Evolutionary conservation across 106 monocot genomes (phyloP).

Genomic region (Allium fistulosum): DNA sequence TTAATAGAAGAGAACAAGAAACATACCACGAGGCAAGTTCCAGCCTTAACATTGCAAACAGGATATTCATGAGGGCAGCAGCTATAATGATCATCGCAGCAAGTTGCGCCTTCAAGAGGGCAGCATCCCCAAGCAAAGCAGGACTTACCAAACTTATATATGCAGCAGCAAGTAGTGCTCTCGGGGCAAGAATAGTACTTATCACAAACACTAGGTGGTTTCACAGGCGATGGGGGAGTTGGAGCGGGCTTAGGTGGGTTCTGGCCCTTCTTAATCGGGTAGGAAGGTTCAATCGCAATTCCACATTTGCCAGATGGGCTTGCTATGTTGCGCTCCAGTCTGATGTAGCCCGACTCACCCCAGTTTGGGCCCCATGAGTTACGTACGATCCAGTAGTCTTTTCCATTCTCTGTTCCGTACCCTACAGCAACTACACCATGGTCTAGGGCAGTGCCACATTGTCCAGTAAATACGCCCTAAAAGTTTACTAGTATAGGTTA

Average conservation of each 20-base stretch:
- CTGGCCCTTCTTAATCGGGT: conserved; percentile 51
- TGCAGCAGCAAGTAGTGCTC: conserved; percentile 65
- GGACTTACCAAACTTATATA: conserved; percentile 19
- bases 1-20: background rate
- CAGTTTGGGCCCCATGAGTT: conserved; percentile 72
- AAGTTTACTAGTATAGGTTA: too few species aligned
- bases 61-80: conserved; percentile 73
- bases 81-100: conserved; percentile 67
- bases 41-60: conserved; percentile 39
- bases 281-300: conserved; percentile 61
- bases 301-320: conserved; percentile 53
- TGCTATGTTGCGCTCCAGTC: conserved; percentile 47
- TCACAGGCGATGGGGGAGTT: conserved; percentile 40
- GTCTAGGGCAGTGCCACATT: conserved; percentile 49
- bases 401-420: conserved; percentile 69
- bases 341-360: conserved; percentile 68
- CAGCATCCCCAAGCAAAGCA: conserved; percentile 72
- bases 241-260: conserved; percentile 69
- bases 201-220: conserved; percentile 40
- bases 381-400: conserved; percentile 80
- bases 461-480: conserved; percentile 67
- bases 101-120: conserved; percentile 53
- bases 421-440: conserved; percentile 75
- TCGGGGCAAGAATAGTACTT: conserved; percentile 45
- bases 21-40: conserved; percentile 42